Evolutionary conservation across 2,329 filamentous ascomycete genomes (phyloP).

Genomic region (Geosmithia putterillii): DNA sequence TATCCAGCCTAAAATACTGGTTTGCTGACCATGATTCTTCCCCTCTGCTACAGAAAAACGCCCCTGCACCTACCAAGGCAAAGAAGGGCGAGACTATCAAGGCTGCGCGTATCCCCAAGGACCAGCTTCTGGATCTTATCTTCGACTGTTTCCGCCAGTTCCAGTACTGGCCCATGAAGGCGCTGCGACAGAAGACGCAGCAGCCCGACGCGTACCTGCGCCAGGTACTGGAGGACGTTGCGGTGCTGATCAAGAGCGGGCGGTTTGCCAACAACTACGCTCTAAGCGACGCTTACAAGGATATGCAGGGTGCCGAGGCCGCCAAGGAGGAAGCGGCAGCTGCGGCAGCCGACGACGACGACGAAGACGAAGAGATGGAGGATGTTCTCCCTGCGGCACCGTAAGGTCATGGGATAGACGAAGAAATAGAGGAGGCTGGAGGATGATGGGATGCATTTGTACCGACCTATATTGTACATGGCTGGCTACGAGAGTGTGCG

Average conservation of each 20-base stretch:
- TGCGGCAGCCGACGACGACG: slow-evolving; percentile 52
- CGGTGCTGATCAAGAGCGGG: slow-evolving; percentile 70
- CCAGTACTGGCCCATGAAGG: slow-evolving; percentile 89
- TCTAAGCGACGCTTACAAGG: slow-evolving; percentile 47
- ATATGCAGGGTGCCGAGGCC: slow-evolving; percentile 26
- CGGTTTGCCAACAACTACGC: slow-evolving; percentile 79
- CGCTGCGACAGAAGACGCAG: slow-evolving; percentile 61
- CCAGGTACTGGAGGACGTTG: slow-evolving; percentile 71
- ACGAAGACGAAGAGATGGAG: slow-evolving; percentile 64
- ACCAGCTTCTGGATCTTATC: slow-evolving; percentile 76
- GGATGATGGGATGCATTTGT: too few species aligned
- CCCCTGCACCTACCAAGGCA: slow-evolving; percentile 34
- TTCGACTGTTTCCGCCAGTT: slow-evolving; percentile 75
- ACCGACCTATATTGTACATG: too few species aligned
- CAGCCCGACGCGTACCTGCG: slow-evolving; percentile 94
- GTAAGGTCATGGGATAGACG: background rate
- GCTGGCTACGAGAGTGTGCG: too few species aligned
- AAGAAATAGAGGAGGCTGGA: too few species aligned
- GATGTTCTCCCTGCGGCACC: slow-evolving; percentile 41
- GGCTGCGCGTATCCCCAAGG: slow-evolving; percentile 77
- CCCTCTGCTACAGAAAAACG: slow-evolving; percentile 47
- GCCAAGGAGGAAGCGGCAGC: slow-evolving; percentile 41
- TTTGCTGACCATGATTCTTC: slow-evolving; percentile 1
- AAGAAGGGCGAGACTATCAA: slow-evolving; percentile 63
- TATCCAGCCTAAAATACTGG: background rate